These are phyloP conservation scores for Microstroma glucosiphilum DNA, from an alignment of 1,284 basidiomycete genomes.

Conservation along the genomic window DNA sequence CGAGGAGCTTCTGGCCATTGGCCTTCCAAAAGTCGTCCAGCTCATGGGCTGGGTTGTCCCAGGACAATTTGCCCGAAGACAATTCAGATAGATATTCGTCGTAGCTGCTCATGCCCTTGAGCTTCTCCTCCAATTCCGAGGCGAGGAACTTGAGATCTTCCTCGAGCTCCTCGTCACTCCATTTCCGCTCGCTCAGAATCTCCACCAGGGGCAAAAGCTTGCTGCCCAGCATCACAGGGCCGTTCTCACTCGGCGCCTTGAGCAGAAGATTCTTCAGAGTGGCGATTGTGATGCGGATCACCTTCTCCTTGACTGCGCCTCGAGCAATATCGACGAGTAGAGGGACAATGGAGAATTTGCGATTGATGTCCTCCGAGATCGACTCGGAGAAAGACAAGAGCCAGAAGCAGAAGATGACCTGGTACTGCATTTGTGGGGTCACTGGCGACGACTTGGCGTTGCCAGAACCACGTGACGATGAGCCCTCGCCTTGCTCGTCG, in stretches of 20 bases:
- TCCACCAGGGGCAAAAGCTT: conserved; percentile 78
- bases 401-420: conserved; percentile 88
- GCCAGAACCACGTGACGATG: background rate
- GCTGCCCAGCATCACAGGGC: conserved; percentile 85
- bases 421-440: conserved; percentile 85
- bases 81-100: conserved; percentile 93
- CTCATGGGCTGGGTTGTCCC: conserved; percentile 83
- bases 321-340: conserved; percentile 78
- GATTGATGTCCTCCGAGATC: conserved; percentile 79
- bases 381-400: conserved; percentile 81
- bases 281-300: conserved; percentile 86
- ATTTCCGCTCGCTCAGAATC: conserved; percentile 77
- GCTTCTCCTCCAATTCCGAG: conserved; percentile 71
- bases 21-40: conserved; percentile 97
- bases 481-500: background rate
- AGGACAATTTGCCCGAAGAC: conserved; percentile 79
- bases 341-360: conserved; percentile 84
- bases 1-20: conserved; percentile 75
- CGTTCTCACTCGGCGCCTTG: conserved; percentile 72
- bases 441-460: background rate
- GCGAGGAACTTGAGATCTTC: conserved; percentile 82
- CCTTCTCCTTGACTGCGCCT: conserved; percentile 91
- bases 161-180: conserved; percentile 79
- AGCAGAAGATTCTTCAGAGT: conserved; percentile 77
- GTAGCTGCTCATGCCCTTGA: conserved; percentile 85